A percentile compares a stretch with the other conserved stretches of the same genome.
Conservation (phyloP, 2,329 filamentous ascomycete genomes). For the Ampelomyces quisqualis region DNA sequence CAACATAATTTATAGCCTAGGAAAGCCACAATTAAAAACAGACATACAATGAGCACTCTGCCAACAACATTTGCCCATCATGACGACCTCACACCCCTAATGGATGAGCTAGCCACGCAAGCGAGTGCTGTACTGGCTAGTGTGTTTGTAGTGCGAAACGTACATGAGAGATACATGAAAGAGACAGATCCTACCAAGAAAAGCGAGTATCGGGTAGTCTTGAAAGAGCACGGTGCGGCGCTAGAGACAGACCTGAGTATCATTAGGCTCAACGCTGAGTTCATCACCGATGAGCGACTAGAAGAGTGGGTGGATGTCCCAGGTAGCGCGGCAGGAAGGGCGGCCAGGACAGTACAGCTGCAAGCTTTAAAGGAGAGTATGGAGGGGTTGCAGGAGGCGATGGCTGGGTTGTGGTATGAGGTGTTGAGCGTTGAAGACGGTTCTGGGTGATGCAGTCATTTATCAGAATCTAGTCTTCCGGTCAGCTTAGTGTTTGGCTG, state of each 20-base stretch:
- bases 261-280: conserved; percentile 1
- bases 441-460: neutral
- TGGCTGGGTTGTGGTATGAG: neutral
- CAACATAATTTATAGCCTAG: no score
- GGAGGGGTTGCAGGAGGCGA: neutral
- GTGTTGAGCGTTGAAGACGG: neutral
- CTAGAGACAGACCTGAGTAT: conserved; percentile 6
- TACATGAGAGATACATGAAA: neutral
- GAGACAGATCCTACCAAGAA: neutral
- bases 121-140: conserved; percentile 4
- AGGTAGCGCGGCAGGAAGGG: neutral
- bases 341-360: conserved; percentile 4
- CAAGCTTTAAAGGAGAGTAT: conserved; percentile 3
- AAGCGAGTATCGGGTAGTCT: conserved; percentile 4
- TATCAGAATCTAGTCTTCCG: no score
- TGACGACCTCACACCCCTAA: conserved; percentile 1
- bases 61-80: neutral
- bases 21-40: neutral
- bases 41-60: neutral
- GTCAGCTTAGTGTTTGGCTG: neutral
- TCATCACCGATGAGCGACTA: conserved; percentile 4
- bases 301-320: conserved; percentile 3
- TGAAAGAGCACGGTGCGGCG: conserved; percentile 1
- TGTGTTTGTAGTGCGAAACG: conserved; percentile 5
- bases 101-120: conserved; percentile 5